Evolutionary conservation across 345 rosid genomes (phyloP).

Genomic region (Noccaea caerulescens): DNA sequence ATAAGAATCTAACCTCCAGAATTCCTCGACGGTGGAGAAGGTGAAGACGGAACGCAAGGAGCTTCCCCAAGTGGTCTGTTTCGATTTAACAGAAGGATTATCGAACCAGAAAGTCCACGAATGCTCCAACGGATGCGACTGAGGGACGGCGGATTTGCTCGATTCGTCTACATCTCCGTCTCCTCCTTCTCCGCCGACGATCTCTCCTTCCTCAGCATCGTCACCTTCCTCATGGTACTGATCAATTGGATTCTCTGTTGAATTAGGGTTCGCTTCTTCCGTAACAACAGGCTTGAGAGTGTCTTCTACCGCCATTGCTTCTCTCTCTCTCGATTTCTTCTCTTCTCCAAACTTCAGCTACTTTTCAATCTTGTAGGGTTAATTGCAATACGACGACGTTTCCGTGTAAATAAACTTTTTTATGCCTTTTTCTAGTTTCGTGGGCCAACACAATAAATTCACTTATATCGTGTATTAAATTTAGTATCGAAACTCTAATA

Average conservation of each 20-base stretch:
- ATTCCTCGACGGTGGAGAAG: slow-evolving; percentile 73
- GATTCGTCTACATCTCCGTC: slow-evolving; percentile 44
- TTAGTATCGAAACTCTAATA: neutral
- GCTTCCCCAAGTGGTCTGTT: slow-evolving; percentile 74
- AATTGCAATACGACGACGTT: neutral
- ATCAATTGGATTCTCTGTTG: slow-evolving; percentile 41
- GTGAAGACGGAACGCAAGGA: slow-evolving; percentile 73
- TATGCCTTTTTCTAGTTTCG: no score
- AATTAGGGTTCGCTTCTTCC: slow-evolving; percentile 47
- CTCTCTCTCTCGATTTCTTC: neutral
- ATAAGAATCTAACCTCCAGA: slow-evolving; percentile 65
- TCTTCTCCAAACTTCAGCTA: neutral
- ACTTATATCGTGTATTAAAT: neutral
- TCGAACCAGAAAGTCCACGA: slow-evolving; percentile 97
- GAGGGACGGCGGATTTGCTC: slow-evolving; percentile 41
- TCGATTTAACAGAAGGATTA: slow-evolving; percentile 60
- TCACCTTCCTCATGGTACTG: slow-evolving; percentile 46
- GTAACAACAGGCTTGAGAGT: slow-evolving; percentile 35
- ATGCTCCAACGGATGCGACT: slow-evolving; percentile 74
- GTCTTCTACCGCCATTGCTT: slow-evolving; percentile 49
- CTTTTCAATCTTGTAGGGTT: slow-evolving; percentile 26
- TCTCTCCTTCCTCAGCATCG: slow-evolving; percentile 69
- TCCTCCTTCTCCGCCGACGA: slow-evolving; percentile 38
- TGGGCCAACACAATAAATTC: neutral
- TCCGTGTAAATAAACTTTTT: rapidly evolving